Evolutionary conservation across 129 eudicot genomes (phyloP).

Genomic region (Glebionis coronaria): DNA sequence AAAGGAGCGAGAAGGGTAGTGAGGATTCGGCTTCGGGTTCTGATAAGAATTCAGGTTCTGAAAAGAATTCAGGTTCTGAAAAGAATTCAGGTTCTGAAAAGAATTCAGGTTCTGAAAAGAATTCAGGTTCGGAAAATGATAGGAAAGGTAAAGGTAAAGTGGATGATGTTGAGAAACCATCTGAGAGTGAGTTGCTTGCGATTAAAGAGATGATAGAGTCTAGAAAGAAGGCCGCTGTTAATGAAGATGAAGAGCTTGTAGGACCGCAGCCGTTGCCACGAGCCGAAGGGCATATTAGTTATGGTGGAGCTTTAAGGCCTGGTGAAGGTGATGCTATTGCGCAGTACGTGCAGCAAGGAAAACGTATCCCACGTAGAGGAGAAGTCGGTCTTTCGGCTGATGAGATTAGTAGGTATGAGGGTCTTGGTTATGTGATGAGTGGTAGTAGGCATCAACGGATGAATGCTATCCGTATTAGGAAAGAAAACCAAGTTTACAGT

Average conservation of each 20-base stretch:
- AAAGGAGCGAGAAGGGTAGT: slow-evolving; percentile 39
- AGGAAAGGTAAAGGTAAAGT: slow-evolving; percentile 18
- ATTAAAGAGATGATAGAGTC: slow-evolving; percentile 65
- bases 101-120: too few relatives aligned
- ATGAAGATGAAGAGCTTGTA: slow-evolving; percentile 53
- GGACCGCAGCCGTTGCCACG: slow-evolving; percentile 93
- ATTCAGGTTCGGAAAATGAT: slow-evolving; percentile 36
- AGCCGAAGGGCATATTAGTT: slow-evolving; percentile 98
- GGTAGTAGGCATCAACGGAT: slow-evolving; percentile 99
- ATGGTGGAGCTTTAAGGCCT: slow-evolving; percentile 98
- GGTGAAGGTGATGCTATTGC: slow-evolving; percentile 99
- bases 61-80: slow-evolving; percentile 28
- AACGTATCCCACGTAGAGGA: slow-evolving; percentile 98
- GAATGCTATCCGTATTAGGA: slow-evolving; percentile 99
- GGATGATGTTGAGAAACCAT: slow-evolving; percentile 36
- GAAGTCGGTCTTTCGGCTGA: slow-evolving; percentile 98
- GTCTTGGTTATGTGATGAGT: slow-evolving; percentile 96
- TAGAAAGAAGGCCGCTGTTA: slow-evolving; percentile 49
- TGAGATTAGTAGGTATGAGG: slow-evolving; percentile 80
- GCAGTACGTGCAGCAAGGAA: slow-evolving; percentile 97
- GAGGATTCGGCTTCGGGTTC: slow-evolving; percentile 33
- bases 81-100: slow-evolving; percentile 36
- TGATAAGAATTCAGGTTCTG: slow-evolving; percentile 35
- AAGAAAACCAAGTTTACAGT: slow-evolving; percentile 98
- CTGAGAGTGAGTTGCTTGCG: slow-evolving; percentile 37